These are phyloP conservation scores for Galerina sulciceps DNA, from an alignment of 768 basidiomycete genomes.

Conservation along the genomic window DNA sequence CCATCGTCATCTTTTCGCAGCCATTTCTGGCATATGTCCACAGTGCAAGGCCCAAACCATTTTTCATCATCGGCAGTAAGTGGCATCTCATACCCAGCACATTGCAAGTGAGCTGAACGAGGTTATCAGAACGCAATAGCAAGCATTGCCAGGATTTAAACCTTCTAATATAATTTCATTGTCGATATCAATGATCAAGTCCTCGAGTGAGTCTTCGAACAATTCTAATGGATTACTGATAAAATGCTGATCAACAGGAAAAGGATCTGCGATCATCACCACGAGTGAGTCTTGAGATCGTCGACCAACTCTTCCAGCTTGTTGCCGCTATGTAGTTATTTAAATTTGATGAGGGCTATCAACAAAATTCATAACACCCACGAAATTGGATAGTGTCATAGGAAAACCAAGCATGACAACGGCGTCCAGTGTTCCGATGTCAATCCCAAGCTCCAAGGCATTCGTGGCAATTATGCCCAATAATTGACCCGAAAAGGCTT, in stretches of 20 bases:
- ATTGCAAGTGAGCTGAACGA: conserved; percentile 76
- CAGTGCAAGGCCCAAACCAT: conserved; percentile 73
- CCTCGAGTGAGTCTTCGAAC: conserved; percentile 63
- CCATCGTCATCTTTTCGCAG: conserved; percentile 77
- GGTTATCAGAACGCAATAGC: neutral
- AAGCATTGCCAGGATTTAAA: neutral
- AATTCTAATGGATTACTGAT: conserved; percentile 70
- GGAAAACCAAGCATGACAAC: conserved; percentile 92
- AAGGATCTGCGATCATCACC: conserved; percentile 68
- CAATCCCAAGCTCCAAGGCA: conserved; percentile 90
- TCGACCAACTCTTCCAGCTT: conserved; percentile 87
- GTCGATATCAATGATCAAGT: conserved; percentile 73
- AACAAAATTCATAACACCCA: conserved; percentile 35
- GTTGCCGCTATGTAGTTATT: conserved; percentile 65
- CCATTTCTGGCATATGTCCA: conserved; percentile 61
- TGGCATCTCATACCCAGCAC: conserved; percentile 88
- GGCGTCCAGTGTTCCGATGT: conserved; percentile 86
- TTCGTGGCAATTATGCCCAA: conserved; percentile 91
- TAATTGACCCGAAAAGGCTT: conserved; percentile 84
- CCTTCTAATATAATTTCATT: conserved; percentile 77
- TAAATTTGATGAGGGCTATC: neutral
- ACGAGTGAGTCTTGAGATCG: conserved; percentile 80
- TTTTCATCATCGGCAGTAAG: conserved; percentile 62
- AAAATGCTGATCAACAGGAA: conserved; percentile 79
- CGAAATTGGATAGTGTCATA: conserved; percentile 77